Conservation (phyloP, 2,329 filamentous ascomycete genomes). For the Apiospora aurea region DNA sequence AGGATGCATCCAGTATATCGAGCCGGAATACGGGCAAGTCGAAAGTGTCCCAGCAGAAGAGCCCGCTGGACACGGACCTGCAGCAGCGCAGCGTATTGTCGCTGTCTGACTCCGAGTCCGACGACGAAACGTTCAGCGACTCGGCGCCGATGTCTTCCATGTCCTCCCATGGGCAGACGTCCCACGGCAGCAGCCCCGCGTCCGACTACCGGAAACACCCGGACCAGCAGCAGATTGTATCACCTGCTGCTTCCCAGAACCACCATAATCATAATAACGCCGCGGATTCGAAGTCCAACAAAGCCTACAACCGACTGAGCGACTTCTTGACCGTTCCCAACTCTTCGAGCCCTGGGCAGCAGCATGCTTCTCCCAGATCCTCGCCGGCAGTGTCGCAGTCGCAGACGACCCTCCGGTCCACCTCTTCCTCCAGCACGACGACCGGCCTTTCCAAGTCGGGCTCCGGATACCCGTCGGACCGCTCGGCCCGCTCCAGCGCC, state of each 20-base stretch:
- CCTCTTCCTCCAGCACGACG: constrained; percentile 10
- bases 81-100: constrained; percentile 63
- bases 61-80: constrained; percentile 58
- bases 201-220: constrained; percentile 25
- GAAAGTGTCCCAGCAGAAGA: constrained; percentile 57
- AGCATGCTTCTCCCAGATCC: not conserved
- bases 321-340: constrained; percentile 53
- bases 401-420: constrained; percentile 3
- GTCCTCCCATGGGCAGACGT: constrained; percentile 40
- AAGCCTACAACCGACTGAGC: constrained; percentile 48
- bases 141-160: constrained; percentile 42
- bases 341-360: constrained; percentile 25
- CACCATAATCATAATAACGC: not conserved
- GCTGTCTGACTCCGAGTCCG: constrained; percentile 63
- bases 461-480: not conserved
- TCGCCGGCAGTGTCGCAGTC: constrained; percentile 2
- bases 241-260: not conserved
- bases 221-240: not conserved
- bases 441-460: not conserved
- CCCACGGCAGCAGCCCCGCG: constrained; percentile 33
- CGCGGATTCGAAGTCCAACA: constrained; percentile 28
- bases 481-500: constrained; percentile 46
- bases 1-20: constrained; percentile 58
- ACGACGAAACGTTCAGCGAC: constrained; percentile 52
- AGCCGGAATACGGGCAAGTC: constrained; percentile 63